These are phyloP conservation scores for Nicotiana tabacum DNA, from an alignment of 257 asterid species.

Conservation along the genomic window DNA sequence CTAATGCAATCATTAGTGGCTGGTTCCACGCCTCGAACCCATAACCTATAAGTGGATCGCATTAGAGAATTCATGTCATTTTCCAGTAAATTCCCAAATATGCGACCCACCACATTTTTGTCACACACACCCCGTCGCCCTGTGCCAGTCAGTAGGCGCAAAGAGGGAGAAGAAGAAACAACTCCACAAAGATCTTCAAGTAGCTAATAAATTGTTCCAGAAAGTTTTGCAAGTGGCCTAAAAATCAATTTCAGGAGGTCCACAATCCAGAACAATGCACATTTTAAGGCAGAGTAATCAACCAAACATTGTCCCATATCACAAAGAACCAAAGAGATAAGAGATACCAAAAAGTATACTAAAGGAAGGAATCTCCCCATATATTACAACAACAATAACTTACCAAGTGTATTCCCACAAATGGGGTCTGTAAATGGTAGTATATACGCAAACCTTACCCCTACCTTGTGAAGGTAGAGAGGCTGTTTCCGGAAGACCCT, in stretches of 20 bases:
- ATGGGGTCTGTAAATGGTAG: too few relatives aligned
- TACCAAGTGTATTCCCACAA: too few relatives aligned
- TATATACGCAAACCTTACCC: too few relatives aligned
- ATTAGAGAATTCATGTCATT: background rate
- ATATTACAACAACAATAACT: too few relatives aligned
- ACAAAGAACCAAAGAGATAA: background rate
- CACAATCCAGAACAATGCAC: background rate
- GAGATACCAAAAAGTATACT: background rate
- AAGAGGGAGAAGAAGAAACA: background rate
- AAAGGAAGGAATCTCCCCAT: background rate
- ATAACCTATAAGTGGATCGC: too few relatives aligned
- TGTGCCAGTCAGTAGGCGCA: background rate
- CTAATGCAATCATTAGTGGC: too few relatives aligned
- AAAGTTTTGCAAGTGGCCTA: background rate
- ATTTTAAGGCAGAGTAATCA: background rate
- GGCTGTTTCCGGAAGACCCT: too few relatives aligned
- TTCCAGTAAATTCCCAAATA: background rate
- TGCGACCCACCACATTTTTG: background rate
- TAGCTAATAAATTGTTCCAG: background rate
- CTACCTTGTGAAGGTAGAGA: too few relatives aligned
- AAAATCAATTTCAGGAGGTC: background rate
- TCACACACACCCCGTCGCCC: background rate
- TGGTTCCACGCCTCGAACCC: too few relatives aligned
- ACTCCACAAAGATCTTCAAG: background rate
- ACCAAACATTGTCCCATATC: background rate